These are phyloP conservation scores for Iris macrosiphon DNA, from an alignment of 106 monocot species.

Conservation along the genomic window DNA sequence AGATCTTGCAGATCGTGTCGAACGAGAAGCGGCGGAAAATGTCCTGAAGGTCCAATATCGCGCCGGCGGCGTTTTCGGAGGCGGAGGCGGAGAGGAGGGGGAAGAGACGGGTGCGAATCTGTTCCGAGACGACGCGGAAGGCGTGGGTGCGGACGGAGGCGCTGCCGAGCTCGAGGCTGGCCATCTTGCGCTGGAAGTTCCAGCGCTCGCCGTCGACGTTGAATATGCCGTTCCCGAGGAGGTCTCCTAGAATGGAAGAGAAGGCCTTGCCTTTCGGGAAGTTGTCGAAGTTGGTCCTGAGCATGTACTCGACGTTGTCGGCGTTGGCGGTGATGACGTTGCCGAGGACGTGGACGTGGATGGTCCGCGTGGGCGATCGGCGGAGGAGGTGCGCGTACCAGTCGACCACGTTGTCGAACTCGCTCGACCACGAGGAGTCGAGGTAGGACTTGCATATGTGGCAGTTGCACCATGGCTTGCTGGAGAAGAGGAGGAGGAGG, in stretches of 20 bases:
- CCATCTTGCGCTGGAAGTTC: slow-evolving; percentile 59
- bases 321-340: slow-evolving; percentile 58
- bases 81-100: slow-evolving; percentile 33
- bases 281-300: slow-evolving; percentile 45
- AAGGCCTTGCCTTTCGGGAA: slow-evolving; percentile 63
- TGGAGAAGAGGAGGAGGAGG: slow-evolving; percentile 19
- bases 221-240: slow-evolving; percentile 59
- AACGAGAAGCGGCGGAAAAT: slow-evolving; percentile 40
- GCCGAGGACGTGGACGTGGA: slow-evolving; percentile 52
- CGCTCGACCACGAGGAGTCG: slow-evolving; percentile 26
- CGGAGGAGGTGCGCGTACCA: slow-evolving; percentile 78
- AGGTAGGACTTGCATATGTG: slow-evolving; percentile 36
- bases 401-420: slow-evolving; percentile 49
- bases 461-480: slow-evolving; percentile 48
- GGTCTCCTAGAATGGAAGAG: slow-evolving; percentile 49
- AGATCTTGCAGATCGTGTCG: slow-evolving; percentile 31
- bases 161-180: slow-evolving; percentile 42
- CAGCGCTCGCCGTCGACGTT: slow-evolving; percentile 64
- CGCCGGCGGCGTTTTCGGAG: background rate
- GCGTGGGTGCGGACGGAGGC: slow-evolving; percentile 35
- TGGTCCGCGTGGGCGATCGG: slow-evolving; percentile 43
- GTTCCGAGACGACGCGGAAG: slow-evolving; percentile 24
- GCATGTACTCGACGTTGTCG: slow-evolving; percentile 58
- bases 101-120: slow-evolving; percentile 37
- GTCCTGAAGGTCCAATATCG: slow-evolving; percentile 28